These are phyloP conservation scores for Candolleomyces efflorescens DNA, from an alignment of 768 basidiomycete species.

Conservation along the genomic window DNA sequence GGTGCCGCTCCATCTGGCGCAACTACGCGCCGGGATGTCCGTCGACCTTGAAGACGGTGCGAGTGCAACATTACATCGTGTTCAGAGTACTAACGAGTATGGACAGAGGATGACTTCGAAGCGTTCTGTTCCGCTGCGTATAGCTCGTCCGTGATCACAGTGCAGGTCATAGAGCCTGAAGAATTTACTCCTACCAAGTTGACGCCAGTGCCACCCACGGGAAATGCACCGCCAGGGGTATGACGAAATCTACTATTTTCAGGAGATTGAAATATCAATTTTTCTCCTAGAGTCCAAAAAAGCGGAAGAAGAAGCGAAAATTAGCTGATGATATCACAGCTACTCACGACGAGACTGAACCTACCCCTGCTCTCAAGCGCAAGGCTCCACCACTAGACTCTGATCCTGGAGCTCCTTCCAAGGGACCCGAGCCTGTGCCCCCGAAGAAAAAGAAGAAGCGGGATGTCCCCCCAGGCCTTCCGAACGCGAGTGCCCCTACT, in stretches of 20 bases:
- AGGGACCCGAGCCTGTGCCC: neutral
- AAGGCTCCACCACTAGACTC: neutral
- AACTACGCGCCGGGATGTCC: conserved; percentile 46
- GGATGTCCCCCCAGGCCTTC: neutral
- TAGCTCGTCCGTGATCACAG: conserved; percentile 15
- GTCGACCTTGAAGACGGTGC: conserved; percentile 79
- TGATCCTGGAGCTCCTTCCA: neutral
- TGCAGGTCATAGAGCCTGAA: conserved; percentile 1
- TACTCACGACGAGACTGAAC: neutral
- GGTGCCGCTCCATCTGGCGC: conserved; percentile 35
- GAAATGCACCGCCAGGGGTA: neutral
- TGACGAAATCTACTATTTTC: neutral
- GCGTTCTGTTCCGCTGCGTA: conserved; percentile 54
- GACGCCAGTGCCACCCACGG: neutral
- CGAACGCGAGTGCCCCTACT: neutral
- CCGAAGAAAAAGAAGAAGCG: neutral
- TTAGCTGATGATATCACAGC: neutral
- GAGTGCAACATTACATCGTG: neutral
- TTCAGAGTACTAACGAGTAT: conserved; percentile 1
- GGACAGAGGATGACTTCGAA: conserved; percentile 73
- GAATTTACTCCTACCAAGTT: neutral
- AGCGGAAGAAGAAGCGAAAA: conserved; percentile 19
- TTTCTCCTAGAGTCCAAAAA: conserved; percentile 3
- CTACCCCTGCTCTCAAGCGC: neutral
- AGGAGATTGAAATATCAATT: neutral